These are phyloP conservation scores for Globisporangium apiculatum DNA, from an alignment of 352 stramenopile genomes.

Conservation along the genomic window DNA sequence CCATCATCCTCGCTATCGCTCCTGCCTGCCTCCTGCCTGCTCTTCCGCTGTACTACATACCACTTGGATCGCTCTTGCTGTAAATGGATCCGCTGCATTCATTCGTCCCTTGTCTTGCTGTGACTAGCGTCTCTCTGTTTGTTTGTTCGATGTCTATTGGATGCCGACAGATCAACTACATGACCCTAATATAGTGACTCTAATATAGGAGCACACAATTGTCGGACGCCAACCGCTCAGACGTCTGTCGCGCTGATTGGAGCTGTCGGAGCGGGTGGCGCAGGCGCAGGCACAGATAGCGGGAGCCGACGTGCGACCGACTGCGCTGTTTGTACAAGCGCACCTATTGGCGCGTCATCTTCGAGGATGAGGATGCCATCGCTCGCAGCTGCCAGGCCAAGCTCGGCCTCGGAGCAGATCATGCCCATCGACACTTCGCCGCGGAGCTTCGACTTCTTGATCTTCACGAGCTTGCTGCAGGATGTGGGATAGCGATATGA, in stretches of 20 bases:
- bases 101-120: neutral
- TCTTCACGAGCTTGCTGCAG: constrained; percentile 68
- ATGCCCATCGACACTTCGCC: constrained; percentile 74
- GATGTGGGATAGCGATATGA: constrained; percentile 3
- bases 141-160: no score
- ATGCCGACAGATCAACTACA: no score
- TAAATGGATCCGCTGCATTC: neutral
- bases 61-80: neutral
- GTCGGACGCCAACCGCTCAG: no score
- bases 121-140: neutral
- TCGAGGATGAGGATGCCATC: constrained; percentile 67
- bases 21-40: neutral
- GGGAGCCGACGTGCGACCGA: constrained; percentile 28
- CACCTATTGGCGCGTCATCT: constrained; percentile 43
- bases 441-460: constrained; percentile 81
- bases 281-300: neutral
- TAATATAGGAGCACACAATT: no score
- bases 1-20: neutral
- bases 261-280: neutral
- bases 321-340: constrained; percentile 34
- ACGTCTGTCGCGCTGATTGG: no score
- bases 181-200: no score
- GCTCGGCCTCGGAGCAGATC: constrained; percentile 77
- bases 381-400: constrained; percentile 50
- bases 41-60: neutral